Base-by-base conservation (phyloP, 1,284 basidiomycete genomes). In the Peniophora sp. region DNA sequence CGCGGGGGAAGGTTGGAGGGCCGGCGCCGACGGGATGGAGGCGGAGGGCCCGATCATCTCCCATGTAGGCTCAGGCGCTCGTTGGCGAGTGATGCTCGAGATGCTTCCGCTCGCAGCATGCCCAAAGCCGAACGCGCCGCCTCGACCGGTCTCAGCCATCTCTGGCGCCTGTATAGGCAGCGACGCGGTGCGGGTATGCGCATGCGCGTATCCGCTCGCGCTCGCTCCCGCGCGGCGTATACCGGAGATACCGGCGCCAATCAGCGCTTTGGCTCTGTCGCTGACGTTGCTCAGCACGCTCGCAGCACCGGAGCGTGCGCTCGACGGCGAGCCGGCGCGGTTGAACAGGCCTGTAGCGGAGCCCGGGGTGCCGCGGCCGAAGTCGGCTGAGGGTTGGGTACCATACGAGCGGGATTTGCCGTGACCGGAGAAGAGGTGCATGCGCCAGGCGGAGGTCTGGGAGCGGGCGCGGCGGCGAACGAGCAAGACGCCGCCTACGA, bases 401-500 rank as follows among this genome's bases (percentile, higher is more conserved):
- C 10, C 22, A 9, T 34, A 24, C 44, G 44, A 17, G 11, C n/a
- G 14, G 23, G 41, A 51, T 2, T 24, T n/a, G 14, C 50, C 15
- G 49, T 45, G 44, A 27, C 49, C 23, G 5, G 27, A 32, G 23
- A 51, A 36, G n/a, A 51, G 50, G 36, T 36, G 50, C 11, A n/a
- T 35, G 24, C 44, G 50, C 50, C 50, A 51, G 11, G 27, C 22
- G 24, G 34, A 27, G 37, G 22, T 51, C 35, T 51, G 46, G 14
- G 22, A 12, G 50, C 50, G 50, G 32, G 50, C 47, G 50, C 50
- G 50, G 23, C 24, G 22, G 35, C 50, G 50, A n/a, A 41, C 24
- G 46, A 36, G 15, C 22, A 47, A 5, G 23, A 47, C 50, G 35
- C 22, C 35, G 39, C 15, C 15, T 22, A 43, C 22, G 37, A 49